Base-by-base conservation (phyloP, 2,329 filamentous ascomycete genomes). In the Clarireedia homoeocarpa region DNA sequence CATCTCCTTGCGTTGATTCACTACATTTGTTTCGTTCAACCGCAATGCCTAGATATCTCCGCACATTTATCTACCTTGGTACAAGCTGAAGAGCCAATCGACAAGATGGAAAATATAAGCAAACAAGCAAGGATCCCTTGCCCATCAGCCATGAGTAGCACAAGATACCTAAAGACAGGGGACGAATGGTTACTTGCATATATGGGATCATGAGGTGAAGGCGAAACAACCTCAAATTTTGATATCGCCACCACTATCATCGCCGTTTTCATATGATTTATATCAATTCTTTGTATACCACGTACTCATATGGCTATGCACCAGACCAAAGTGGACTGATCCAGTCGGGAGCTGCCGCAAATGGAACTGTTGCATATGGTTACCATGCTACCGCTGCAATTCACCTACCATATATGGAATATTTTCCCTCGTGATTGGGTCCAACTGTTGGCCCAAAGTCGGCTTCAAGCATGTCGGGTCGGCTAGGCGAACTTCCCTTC, bases 101-200 rank as follows among this genome's bases (percentile, higher is more conserved):
- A 30, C 27, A 30, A 30, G 27, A 30, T 30, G 30, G 30, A 34
- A 47, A 24, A 47, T 10, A 34, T 34, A 34, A 47, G 24, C 20
- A 27, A 24, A 30, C 44, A 45, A 45, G 23, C 40, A 47, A 24
- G 44, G 44, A 27, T 47, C 20, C 23, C 20, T 30, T 26, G 5
- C 24, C 23, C 40, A 45, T 49, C 46, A 49, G 20, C 26, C 52
- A 36, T 34, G 39, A 30, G 36, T 54, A 49, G 23, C 14, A 48
- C 52, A 42, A 44, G 17, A 17, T 23, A 44, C 23, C 17, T 44
- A 9, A 39, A 40, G 23, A 27, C 38, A 54, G 44, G 52, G 52
- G 48, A 39, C 15, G n/a, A 54, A 49, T 49, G 52, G 52, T 36
- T 54, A 42, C 52, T 34, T 54, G 45, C 52, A 44, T 44, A 54